Base-by-base conservation (phyloP, 1,284 basidiomycete genomes). In the Sphagnurus paluster region DNA sequence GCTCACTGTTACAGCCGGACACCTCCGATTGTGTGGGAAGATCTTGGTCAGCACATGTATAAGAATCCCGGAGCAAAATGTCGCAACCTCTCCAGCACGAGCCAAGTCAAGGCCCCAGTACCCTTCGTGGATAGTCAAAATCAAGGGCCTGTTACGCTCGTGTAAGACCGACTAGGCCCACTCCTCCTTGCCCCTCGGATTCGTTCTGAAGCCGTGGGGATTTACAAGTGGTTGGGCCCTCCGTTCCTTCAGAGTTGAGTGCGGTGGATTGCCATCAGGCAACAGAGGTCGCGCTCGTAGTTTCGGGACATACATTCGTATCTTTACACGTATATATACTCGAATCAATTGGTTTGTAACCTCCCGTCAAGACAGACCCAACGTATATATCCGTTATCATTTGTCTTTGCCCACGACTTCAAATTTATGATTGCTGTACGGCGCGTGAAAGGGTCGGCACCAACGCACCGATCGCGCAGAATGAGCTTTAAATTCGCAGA, bases 121-220 rank as follows among this genome's bases (percentile, higher is more conserved):
- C 44, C 39, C 48, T 24, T 49, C 34, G 32, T 37, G 54, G 50
- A 55, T 42, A 32, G 21, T 39, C 32, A 42, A 56, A 40, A 56
- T 49, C 53, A 39, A 52, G 56, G 54, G 50, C 48, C 56, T 59
- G 57, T 59, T 59, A 59, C 56, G 57, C 49, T 56, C 49, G 53
- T 59, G 57, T 56, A 54, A 59, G 47, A 59, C 43, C 44, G 36
- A 57, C 34, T 16, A 44, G 52, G 42, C 46, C 26, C 43, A 48
- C 25, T 24, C 46, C 34, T 33, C 39, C 44, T 40, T 51, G 50
- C 57, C 48, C 39, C 39, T 17, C 34, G 38, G 37, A 38, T 42
- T 56, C 56, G 57, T 59, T 55, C 46, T 59, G 57, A 54, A 39
- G 28, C 29, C 23, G 37, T 30, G 52, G 29, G 48, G 57, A 34